Percentiles rank a stretch among this genome's conserved stretches.
Evolutionary conservation across 2,329 filamentous ascomycete genomes (phyloP).

Genomic region (Tothia fuscella): DNA sequence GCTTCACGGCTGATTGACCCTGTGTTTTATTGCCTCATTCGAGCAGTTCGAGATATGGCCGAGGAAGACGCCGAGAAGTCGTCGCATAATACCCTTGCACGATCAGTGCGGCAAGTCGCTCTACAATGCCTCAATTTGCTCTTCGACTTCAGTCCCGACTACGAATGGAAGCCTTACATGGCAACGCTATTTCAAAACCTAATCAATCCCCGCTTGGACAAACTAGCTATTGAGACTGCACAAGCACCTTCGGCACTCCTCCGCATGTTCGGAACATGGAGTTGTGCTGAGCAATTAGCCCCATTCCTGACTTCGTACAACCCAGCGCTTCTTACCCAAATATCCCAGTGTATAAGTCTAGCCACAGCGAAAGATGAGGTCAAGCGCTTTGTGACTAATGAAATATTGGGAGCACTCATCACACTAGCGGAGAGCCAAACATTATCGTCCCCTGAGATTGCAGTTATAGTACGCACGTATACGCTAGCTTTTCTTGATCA

Average conservation of each 20-base stretch:
- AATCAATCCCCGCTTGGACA: conserved; percentile 63
- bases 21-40: conserved; percentile 69
- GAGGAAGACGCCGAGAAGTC: conserved; percentile 16
- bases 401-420: conserved; percentile 60
- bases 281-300: conserved; percentile 52
- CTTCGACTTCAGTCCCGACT: conserved; percentile 59
- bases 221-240: conserved; percentile 72
- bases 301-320: conserved; percentile 57
- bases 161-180: conserved; percentile 62
- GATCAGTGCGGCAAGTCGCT: conserved; percentile 56
- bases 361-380: conserved; percentile 76
- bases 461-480: conserved; percentile 51
- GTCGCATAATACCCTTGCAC: conserved; percentile 46
- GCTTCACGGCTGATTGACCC: conserved; percentile 59
- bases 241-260: conserved; percentile 79
- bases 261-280: conserved; percentile 72
- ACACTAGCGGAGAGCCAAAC: conserved; percentile 20
- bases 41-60: conserved; percentile 29
- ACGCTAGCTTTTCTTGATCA: conserved; percentile 51
- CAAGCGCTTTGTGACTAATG: conserved; percentile 63
- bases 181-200: conserved; percentile 60
- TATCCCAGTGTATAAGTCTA: conserved; percentile 61
- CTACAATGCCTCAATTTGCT: conserved; percentile 72
- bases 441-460: conserved; percentile 45
- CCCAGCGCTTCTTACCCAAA: conserved; percentile 47